Evolutionary conservation across 2,329 filamentous ascomycete species (phyloP), one percentile per base, ranked within the genome.

Genomic region (Diaporthe vexans): DNA sequence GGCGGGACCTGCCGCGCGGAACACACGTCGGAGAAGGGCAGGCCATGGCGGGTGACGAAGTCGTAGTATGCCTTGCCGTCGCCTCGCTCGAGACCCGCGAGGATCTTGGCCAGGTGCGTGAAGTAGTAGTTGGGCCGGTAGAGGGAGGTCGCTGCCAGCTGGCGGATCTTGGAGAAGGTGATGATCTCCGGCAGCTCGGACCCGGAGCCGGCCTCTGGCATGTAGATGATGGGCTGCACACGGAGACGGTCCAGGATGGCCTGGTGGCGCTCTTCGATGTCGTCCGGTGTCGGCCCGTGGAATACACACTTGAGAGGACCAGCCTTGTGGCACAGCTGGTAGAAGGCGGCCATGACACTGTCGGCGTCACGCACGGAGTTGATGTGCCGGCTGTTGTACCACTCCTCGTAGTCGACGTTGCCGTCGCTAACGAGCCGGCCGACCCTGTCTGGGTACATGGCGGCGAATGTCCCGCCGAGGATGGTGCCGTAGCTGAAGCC

Each of bases 401-500:
- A 91, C 77, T 89, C 88, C 54, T 87, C 85, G 76, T 91, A 88
- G 76, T 88, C 86, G 19, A 88, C 86, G 65, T 88, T 88, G 35
- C 87, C 77, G 75, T 90, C 88, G 72, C 87, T 86, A 3, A 89
- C 85, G 11, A 90, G 79, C 19, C 87, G 82, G 56, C 86, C 87
- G 1, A 90, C 84, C 58, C 83, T 83, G 37, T 89, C 86, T 1
- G 88, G 88, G 71, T 85, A 89, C 81, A 90, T 83, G 3, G 86
- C 83, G 4, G 88, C 88, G 78, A 89, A 89, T 0, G 85, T 85
- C 17, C 85, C 86, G 4, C 88, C 88, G 0, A 90, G 82, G 2
- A 89, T 78, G 10, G 87, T 88, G 13, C 88, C 88, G 75, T 90
- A 90, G 76, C 87, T 89, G 73, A 89, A 86, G 0, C 88, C 88